Evolutionary conservation across 1,284 basidiomycete genomes (phyloP).

Genomic region (Apiotrichum mycotoxinovorans): DNA sequence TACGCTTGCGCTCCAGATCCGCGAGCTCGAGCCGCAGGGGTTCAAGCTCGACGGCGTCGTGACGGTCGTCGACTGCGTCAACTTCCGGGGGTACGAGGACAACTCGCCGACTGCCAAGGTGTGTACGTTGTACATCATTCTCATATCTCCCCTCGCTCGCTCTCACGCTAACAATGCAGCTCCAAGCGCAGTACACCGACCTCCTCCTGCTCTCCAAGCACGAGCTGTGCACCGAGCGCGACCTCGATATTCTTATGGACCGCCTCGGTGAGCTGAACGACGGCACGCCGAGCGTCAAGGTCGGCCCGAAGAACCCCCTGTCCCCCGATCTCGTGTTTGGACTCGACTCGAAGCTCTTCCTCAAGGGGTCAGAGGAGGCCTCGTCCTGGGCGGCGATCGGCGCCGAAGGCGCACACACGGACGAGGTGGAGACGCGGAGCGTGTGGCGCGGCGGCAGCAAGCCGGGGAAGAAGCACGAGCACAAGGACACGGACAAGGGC

Average conservation of each 20-base stretch:
- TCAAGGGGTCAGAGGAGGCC: slow-evolving; percentile 41
- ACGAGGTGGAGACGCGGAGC: slow-evolving; percentile 76
- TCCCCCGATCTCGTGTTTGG: slow-evolving; percentile 74
- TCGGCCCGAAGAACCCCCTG: slow-evolving; percentile 50
- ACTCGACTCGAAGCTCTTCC: slow-evolving; percentile 71
- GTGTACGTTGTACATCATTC: background rate
- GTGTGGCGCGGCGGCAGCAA: slow-evolving; percentile 54
- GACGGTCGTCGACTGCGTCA: slow-evolving; percentile 80
- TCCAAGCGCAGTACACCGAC: slow-evolving; percentile 91
- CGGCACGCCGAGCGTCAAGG: slow-evolving; percentile 71
- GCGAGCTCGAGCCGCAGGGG: slow-evolving; percentile 71
- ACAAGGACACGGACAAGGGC: too few relatives aligned
- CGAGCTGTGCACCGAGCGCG: slow-evolving; percentile 69
- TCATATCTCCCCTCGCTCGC: too few relatives aligned
- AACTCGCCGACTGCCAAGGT: slow-evolving; percentile 72
- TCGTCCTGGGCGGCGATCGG: slow-evolving; percentile 32
- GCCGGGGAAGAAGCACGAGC: slow-evolving; percentile 30
- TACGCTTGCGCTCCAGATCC: slow-evolving; percentile 84
- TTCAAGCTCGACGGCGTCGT: slow-evolving; percentile 82
- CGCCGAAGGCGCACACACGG: slow-evolving; percentile 55
- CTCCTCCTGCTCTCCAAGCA: slow-evolving; percentile 86
- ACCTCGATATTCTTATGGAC: slow-evolving; percentile 75
- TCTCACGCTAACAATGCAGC: slow-evolving; percentile 33
- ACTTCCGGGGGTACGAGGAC: slow-evolving; percentile 85
- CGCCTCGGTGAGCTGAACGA: slow-evolving; percentile 86